These are phyloP conservation scores for Lodderomyces metapsilosis DNA, from an alignment of 1,139 yeast species.

Conservation along the genomic window DNA sequence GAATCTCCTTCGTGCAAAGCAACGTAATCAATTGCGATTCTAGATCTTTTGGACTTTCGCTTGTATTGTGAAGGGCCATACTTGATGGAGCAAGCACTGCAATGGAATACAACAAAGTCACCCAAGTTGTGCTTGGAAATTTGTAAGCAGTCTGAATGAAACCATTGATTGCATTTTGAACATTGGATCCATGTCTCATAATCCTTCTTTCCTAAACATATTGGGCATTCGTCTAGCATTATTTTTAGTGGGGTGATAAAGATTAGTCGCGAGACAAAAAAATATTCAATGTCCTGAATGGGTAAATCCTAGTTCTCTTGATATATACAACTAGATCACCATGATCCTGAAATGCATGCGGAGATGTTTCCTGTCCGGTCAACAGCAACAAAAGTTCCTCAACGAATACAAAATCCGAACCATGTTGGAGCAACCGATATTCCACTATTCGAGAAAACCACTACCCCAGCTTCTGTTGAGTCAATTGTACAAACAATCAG, in stretches of 20 bases:
- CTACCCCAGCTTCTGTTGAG: conserved; percentile 50
- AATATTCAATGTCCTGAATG: too few relatives aligned
- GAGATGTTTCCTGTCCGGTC: not conserved
- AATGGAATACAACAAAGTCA: conserved; percentile 53
- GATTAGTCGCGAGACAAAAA: not conserved
- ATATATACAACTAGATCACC: not conserved
- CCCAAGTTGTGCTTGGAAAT: conserved; percentile 36
- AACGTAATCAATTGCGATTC: conserved; percentile 64
- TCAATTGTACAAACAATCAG: conserved; percentile 41
- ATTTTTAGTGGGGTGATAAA: not conserved
- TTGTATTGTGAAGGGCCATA: conserved; percentile 55
- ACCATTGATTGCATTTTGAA: conserved; percentile 61
- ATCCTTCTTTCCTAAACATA: conserved; percentile 16
- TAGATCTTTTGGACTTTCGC: conserved; percentile 57
- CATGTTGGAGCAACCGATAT: conserved; percentile 50
- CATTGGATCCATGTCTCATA: conserved; percentile 58
- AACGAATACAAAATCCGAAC: conserved; percentile 51
- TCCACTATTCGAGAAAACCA: conserved; percentile 45
- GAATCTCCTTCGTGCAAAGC: conserved; percentile 78
- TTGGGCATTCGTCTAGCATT: conserved; percentile 16
- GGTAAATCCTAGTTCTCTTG: not conserved
- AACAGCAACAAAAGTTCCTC: conserved; percentile 28
- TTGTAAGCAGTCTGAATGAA: conserved; percentile 52
- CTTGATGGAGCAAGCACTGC: conserved; percentile 42
- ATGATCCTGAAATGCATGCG: not conserved